Percentiles rank a stretch among this genome's conserved stretches.
Evolutionary conservation across 192 early-diverging fungal genomes (phyloP).

Genomic region (Globomyces pollinis-pini): DNA sequence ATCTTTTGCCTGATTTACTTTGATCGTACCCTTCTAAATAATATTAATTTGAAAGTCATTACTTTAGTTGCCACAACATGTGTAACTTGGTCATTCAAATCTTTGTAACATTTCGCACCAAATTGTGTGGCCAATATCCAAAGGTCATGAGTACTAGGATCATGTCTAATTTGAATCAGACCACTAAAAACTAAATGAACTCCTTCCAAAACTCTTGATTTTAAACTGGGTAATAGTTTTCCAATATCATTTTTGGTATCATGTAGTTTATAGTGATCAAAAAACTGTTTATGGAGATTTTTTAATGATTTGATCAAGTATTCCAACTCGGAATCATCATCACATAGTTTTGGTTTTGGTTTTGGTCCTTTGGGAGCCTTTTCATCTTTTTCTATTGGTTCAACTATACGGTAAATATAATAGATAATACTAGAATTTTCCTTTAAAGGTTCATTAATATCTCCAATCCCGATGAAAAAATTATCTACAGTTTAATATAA

Average conservation of each 20-base stretch:
- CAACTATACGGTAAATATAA: no score
- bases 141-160: constrained; percentile 53
- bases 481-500: constrained; percentile 55
- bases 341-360: constrained; percentile 16
- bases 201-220: constrained; percentile 56
- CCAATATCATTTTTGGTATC: constrained; percentile 25
- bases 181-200: constrained; percentile 69
- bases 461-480: constrained; percentile 90
- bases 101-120: constrained; percentile 68
- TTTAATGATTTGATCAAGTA: constrained; percentile 46
- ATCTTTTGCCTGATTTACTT: constrained; percentile 60
- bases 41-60: constrained; percentile 6
- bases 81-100: constrained; percentile 59
- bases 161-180: constrained; percentile 64
- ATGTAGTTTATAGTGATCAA: constrained; percentile 30
- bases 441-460: constrained; percentile 69
- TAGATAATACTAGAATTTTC: not conserved
- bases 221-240: constrained; percentile 53
- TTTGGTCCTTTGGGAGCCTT: not conserved
- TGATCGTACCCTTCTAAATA: constrained; percentile 59
- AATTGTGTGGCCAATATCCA: constrained; percentile 75
- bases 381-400: not conserved
- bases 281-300: constrained; percentile 64
- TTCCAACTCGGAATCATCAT: constrained; percentile 37
- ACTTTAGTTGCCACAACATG: constrained; percentile 86